phyloP scores from a whole-genome alignment of 257 asterid genomes.

The Rauvolfia tetraphylla region DNA sequence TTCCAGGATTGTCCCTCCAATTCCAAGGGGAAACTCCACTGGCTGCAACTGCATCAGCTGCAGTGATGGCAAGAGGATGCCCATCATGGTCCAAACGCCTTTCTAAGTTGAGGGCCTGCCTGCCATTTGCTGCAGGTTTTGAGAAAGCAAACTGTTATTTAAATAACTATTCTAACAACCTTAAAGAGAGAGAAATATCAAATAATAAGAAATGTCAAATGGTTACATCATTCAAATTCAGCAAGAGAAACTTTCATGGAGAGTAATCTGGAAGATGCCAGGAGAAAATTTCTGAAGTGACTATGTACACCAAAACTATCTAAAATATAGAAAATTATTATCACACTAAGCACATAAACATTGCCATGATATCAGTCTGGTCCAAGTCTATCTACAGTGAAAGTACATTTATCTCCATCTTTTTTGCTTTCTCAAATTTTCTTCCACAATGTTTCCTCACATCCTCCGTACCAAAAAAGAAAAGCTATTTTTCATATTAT shows the following conservation, averaged over 20 bases:
- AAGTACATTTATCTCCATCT: background rate
- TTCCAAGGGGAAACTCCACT: constrained; percentile 81
- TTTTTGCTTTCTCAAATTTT: background rate
- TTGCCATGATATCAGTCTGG: background rate
- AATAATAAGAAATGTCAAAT: background rate
- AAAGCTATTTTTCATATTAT: background rate
- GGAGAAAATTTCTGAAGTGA: background rate
- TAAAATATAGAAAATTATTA: background rate
- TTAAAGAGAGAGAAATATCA: background rate
- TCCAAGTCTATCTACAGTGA: background rate
- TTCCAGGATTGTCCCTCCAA: constrained; percentile 83
- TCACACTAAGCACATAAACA: background rate
- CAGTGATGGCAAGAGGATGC: constrained; percentile 78
- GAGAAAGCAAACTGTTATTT: background rate
- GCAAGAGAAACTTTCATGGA: background rate
- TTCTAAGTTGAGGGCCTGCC: constrained; percentile 66
- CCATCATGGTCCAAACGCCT: constrained; percentile 70
- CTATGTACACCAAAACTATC: no score
- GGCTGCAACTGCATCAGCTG: constrained; percentile 73
- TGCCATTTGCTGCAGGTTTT: constrained; percentile 48
- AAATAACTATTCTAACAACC: background rate
- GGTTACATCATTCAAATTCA: constrained; percentile 2
- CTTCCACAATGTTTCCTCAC: background rate
- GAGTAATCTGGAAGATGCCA: no score
- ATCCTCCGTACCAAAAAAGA: background rate